These are phyloP conservation scores for Coemansia sp. DNA, from an alignment of 192 early-diverging fungal species.

Conservation along the genomic window DNA sequence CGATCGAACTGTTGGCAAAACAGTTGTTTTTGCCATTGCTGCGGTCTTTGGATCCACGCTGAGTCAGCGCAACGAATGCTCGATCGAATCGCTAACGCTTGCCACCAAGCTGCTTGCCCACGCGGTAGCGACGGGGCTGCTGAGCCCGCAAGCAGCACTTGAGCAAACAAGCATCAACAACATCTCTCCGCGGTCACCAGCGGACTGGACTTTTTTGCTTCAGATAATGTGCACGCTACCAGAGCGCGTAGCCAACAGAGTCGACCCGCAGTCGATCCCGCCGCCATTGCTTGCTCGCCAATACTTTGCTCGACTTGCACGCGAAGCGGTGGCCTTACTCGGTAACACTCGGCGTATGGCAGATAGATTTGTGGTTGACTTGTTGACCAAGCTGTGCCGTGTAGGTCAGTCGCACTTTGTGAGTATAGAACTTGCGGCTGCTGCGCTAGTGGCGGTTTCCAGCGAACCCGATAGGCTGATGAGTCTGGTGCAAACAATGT, in stretches of 20 bases:
- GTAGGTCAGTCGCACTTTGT: conserved; percentile 29
- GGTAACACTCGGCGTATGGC: not conserved
- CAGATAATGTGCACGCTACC: conserved; percentile 31
- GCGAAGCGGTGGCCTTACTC: conserved; percentile 6
- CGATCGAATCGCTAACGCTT: conserved; percentile 13
- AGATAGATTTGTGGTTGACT: conserved; percentile 2
- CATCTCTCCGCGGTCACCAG: not conserved
- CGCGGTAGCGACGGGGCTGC: conserved; percentile 3
- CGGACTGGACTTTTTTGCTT: conserved; percentile 29
- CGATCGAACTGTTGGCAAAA: not conserved
- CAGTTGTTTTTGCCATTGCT: not conserved
- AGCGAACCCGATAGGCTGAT: not conserved
- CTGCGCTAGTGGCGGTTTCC: not conserved
- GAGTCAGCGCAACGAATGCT: not conserved
- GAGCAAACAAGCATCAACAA: not conserved
- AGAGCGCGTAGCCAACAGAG: conserved; percentile 37
- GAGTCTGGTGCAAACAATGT: not conserved
- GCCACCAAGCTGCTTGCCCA: conserved; percentile 11
- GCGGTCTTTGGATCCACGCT: not conserved
- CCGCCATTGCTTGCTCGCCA: conserved; percentile 9
- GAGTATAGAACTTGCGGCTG: conserved; percentile 28
- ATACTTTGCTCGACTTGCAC: conserved; percentile 35
- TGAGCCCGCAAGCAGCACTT: conserved; percentile 2
- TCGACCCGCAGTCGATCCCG: conserved; percentile 38
- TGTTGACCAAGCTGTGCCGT: conserved; percentile 45